Base-by-base conservation (phyloP, 139 green algal species). In the Trebouxia sp. region DNA sequence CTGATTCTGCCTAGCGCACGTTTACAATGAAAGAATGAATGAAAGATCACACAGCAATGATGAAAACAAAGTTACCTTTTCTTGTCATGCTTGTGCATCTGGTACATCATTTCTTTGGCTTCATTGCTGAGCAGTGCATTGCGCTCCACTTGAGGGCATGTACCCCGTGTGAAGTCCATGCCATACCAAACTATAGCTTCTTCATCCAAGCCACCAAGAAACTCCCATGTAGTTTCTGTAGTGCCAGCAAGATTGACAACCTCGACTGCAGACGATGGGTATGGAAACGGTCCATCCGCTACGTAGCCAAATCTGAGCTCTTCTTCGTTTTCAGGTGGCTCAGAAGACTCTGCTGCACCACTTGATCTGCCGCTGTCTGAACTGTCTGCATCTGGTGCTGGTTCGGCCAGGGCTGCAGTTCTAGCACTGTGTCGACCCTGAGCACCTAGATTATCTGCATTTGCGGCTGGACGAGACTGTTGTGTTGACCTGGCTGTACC, bases 91-190 rank as follows among this genome's bases (percentile, higher is more conserved):
- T 45, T 79, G 47, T 79, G 72, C 72, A 79, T 53, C 28, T 43
- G 32, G 45, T 78, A 83, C 10, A 83, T 83, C 43, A 41, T 62
- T 28, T 65, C 28, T 45, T 83, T 83, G 15, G 78, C 65, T n/a
- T 78, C 45, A 53, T 83, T 55, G 47, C 65, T 70, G 6, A 83
- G 65, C 41, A 83, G 65, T 8, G 78, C 62, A 62, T 83, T 83
- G 9, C 41, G 28, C 4, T 83, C 78, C 30, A 55, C 43, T 30
- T 83, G 45, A 6, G 43, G 65, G 22, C 41, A 26, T 1, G 43
- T 55, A 1, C 78, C 78, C 43, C 41, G 26, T 3, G 78, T 83
- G 30, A 83, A 55, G 65, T 83, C 78, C 45, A 56, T 47, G 30
- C 56, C 65, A 42, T 42, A 83, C 50, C 51, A 51, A 26, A 51